These are phyloP conservation scores for Prosopis cineraria DNA, from an alignment of 306 rosid genomes.

Conservation along the genomic window DNA sequence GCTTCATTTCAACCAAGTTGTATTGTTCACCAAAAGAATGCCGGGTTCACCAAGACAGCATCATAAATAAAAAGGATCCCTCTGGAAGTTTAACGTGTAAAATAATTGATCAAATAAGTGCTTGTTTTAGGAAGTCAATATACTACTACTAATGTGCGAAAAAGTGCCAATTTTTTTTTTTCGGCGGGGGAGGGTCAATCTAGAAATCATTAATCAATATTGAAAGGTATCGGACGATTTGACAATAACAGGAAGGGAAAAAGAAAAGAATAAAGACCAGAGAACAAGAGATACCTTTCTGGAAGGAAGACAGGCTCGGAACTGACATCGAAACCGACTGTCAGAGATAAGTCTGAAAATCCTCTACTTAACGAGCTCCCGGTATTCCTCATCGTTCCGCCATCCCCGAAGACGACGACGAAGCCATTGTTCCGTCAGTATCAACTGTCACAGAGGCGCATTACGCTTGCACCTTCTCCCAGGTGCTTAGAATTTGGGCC, in stretches of 20 bases:
- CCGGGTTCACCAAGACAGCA: neutral
- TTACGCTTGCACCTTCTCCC: too few species aligned
- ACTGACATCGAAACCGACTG: slow-evolving; percentile 64
- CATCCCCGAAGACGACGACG: slow-evolving; percentile 38
- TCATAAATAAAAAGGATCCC: neutral
- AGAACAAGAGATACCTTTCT: slow-evolving; percentile 50
- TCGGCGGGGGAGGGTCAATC: neutral
- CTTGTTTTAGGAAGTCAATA: neutral
- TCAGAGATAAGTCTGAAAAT: slow-evolving; percentile 67
- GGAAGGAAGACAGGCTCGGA: slow-evolving; percentile 73
- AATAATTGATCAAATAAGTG: neutral
- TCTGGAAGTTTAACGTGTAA: neutral
- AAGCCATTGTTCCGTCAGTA: slow-evolving; percentile 43
- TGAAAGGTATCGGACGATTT: neutral
- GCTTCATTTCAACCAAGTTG: slow-evolving; percentile 81
- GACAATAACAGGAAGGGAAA: neutral
- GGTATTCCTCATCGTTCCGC: slow-evolving; percentile 74
- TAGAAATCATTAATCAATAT: neutral
- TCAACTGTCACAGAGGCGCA: neutral
- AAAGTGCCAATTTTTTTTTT: too few species aligned
- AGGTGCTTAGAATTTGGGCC: neutral
- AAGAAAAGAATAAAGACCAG: neutral
- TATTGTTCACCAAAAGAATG: slow-evolving; percentile 56
- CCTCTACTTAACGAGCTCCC: slow-evolving; percentile 70
- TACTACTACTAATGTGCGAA: neutral